Conservation (phyloP, 805 yeast species). For the Lipomyces lipofer region DNA sequence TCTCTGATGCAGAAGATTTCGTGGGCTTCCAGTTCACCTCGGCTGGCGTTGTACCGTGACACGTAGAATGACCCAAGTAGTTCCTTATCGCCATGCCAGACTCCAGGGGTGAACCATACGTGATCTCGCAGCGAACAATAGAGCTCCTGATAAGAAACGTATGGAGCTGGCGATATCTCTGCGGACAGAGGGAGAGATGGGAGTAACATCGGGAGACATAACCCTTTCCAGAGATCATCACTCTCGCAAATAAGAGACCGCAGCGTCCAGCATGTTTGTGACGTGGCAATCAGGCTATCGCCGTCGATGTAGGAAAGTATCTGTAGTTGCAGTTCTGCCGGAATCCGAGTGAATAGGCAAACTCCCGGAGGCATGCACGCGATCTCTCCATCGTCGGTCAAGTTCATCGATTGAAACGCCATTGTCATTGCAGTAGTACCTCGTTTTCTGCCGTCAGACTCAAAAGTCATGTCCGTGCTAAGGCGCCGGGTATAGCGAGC, state of each 20-base stretch:
- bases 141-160: constrained; percentile 21
- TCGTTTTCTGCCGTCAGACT: too few species aligned
- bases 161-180: constrained; percentile 27
- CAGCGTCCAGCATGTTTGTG: constrained; percentile 27
- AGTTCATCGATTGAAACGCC: too few species aligned
- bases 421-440: too few species aligned
- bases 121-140: constrained; percentile 28
- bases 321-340: constrained; percentile 28
- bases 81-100: constrained; percentile 37
- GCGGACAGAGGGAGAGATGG: constrained; percentile 14
- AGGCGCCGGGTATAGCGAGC: too few species aligned
- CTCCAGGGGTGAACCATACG: constrained; percentile 34
- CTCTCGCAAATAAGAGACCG: constrained; percentile 11
- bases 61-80: constrained; percentile 34
- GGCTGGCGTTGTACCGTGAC: constrained; percentile 27
- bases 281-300: constrained; percentile 20
- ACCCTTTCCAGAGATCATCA: constrained; percentile 31
- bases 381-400: constrained; percentile 12
- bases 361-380: constrained; percentile 3
- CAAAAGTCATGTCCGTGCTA: too few species aligned
- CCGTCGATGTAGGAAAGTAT: constrained; percentile 25
- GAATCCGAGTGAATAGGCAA: constrained; percentile 10
- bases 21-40: constrained; percentile 30
- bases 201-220: constrained; percentile 15
- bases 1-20: constrained; percentile 24